Evolutionary conservation across 2,329 filamentous ascomycete species (phyloP).

Genomic region (Triangularia setosa): DNA sequence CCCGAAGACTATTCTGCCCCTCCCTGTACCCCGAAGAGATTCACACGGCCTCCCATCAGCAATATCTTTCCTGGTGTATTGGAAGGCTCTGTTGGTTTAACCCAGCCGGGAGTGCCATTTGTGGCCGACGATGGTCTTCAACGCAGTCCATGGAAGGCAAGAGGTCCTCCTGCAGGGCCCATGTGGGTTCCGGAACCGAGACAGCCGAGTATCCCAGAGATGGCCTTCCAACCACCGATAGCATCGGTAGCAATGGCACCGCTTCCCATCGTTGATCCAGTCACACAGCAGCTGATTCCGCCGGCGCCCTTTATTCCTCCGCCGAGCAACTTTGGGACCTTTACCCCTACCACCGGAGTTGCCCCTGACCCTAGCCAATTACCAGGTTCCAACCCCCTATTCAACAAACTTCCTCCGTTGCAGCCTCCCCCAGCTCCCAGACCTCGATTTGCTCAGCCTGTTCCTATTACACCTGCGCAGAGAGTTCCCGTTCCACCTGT

Average conservation of each 20-base stretch:
- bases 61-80: conserved; percentile 19
- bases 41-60: conserved; percentile 20
- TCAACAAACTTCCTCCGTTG: conserved; percentile 14
- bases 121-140: neutral
- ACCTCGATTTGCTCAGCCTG: neutral
- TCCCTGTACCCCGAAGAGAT: conserved; percentile 18
- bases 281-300: neutral
- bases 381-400: neutral
- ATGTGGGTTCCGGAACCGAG: neutral
- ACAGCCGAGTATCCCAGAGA: neutral
- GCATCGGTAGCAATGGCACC: neutral
- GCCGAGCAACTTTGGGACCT: conserved; percentile 8
- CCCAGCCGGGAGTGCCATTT: neutral
- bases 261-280: neutral
- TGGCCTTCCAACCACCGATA: neutral
- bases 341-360: neutral
- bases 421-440: conserved; percentile 6
- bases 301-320: neutral
- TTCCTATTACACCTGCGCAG: neutral
- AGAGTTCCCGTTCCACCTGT: neutral
- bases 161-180: neutral
- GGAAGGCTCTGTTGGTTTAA: neutral
- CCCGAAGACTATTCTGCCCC: neutral
- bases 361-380: neutral
- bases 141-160: neutral